Conservation (phyloP, 768 basidiomycete genomes). For the Termitomyces bulborhizus region DNA sequence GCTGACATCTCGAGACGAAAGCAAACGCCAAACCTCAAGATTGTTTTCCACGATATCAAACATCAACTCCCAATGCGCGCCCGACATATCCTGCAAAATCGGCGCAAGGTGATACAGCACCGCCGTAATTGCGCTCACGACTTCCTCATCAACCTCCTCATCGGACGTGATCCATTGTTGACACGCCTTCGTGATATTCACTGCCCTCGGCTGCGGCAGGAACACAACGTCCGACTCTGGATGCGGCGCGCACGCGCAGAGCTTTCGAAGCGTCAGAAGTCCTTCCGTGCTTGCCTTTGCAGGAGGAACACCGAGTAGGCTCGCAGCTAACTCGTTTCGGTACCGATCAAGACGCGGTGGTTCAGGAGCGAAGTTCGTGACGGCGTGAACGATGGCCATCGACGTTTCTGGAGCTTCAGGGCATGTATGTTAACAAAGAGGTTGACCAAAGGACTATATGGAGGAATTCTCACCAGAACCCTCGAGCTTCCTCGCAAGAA, state of each 20-base stretch:
- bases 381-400: slow-evolving; percentile 56
- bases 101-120: slow-evolving; percentile 64
- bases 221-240: slow-evolving; percentile 77
- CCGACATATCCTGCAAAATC: slow-evolving; percentile 42
- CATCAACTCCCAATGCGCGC: slow-evolving; percentile 89
- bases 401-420: slow-evolving; percentile 61
- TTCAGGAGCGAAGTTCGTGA: slow-evolving; percentile 61
- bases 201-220: slow-evolving; percentile 76
- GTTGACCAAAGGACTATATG: neutral
- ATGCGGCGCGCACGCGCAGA: slow-evolving; percentile 71
- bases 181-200: slow-evolving; percentile 82
- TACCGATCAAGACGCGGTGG: slow-evolving; percentile 69
- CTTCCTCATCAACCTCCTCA: slow-evolving; percentile 66
- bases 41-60: slow-evolving; percentile 87
- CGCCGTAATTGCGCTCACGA: slow-evolving; percentile 72
- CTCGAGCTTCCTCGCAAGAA: slow-evolving; percentile 59
- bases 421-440: neutral
- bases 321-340: slow-evolving; percentile 88
- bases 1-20: neutral
- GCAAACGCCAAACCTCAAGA: slow-evolving; percentile 58
- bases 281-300: slow-evolving; percentile 64
- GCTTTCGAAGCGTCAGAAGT: slow-evolving; percentile 57
- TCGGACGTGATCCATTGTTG: slow-evolving; percentile 67
- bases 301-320: slow-evolving; percentile 60
- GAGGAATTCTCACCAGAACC: slow-evolving; percentile 42